Base-by-base conservation (phyloP, 441 rosid genomes). In the Francoa sonchifolia region DNA sequence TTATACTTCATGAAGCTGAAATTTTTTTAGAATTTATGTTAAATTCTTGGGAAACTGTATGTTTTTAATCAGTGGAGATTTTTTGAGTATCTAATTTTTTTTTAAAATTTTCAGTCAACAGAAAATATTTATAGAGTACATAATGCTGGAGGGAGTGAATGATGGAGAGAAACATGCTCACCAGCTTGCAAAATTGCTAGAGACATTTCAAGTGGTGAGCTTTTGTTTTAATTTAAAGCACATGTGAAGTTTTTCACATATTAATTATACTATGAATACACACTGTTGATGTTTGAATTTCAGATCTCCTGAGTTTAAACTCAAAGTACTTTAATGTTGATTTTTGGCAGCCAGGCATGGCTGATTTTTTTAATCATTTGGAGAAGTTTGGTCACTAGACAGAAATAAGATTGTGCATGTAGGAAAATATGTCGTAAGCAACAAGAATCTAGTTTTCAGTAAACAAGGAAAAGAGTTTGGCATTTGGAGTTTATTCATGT, bases 131-230 rank as follows among this genome's bases (percentile, higher is more conserved):
- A 74, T 89, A 0, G 98, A 89, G 70, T 89, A 85, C 61, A 85
- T 85, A 52, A 89, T 89, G 98, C 98, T 89, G 52, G 80, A 82
- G 33, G 93, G 81, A 49, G 76, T 89, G 38, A 89, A 89, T 55
- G 96, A 85, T 62, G 82, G 77, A 58, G 85, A 82, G 50, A 61
- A 57, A 62, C 85, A 82, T 28, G 96, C 87, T 39, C 87, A 82
- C 59, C 77, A 57, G 65, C 86, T 89, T 0, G 89, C 80, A 0
- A 71, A 71, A 58, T 66, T 89, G 72, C 64, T 85, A 12, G 82
- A 77, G 60, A 71, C 75, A 27, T 77, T 85, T 57, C 69, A 77
- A 72, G 98, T 79, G 89, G 96, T 85, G 64, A 69, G 79, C 39
- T 34, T 30, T 42, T 35, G 39, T 13, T 27, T 44, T 25, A 27